Conservation (phyloP, 768 basidiomycete genomes). For the Naganishia vishniacii region DNA sequence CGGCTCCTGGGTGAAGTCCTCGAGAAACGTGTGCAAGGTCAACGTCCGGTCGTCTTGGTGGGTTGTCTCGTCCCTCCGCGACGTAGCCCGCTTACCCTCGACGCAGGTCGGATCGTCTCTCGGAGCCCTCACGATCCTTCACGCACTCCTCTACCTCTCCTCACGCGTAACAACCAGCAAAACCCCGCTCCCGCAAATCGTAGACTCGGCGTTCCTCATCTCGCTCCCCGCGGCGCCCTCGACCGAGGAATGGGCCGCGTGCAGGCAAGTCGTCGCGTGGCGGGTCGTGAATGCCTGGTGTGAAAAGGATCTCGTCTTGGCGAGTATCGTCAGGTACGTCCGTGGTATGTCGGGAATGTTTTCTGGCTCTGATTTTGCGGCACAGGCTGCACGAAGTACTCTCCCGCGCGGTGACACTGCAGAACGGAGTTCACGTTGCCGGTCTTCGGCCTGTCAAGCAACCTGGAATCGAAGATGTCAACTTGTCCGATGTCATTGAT, state of each 20-base stretch:
- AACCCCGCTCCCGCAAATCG: conserved; percentile 39
- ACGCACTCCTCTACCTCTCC: conserved; percentile 47
- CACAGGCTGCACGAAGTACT: conserved; percentile 50
- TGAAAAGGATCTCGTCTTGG: conserved; percentile 48
- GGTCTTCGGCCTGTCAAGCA: conserved; percentile 46
- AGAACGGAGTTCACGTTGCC: conserved; percentile 42
- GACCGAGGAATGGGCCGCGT: conserved; percentile 47
- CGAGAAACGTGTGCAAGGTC: conserved; percentile 52
- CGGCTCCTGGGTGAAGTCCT: conserved; percentile 52
- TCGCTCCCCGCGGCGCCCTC: conserved; percentile 50
- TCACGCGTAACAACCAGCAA: conserved; percentile 25
- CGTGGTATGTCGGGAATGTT: neutral
- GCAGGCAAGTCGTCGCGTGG: conserved; percentile 46
- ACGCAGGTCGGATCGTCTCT: conserved; percentile 51
- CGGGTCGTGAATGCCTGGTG: conserved; percentile 50
- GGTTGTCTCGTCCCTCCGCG: conserved; percentile 22
- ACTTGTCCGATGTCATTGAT: conserved; percentile 44
- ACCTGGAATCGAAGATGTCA: conserved; percentile 48
- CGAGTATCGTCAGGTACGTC: conserved; percentile 46
- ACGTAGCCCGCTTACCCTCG: neutral
- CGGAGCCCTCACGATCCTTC: conserved; percentile 50
- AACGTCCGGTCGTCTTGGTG: conserved; percentile 51
- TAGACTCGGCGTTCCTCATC: conserved; percentile 52
- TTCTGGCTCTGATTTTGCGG: neutral
- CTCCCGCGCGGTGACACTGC: conserved; percentile 44